Evolutionary conservation across 2,329 filamentous ascomycete species (phyloP).

Genomic region (Didymella pinodella): DNA sequence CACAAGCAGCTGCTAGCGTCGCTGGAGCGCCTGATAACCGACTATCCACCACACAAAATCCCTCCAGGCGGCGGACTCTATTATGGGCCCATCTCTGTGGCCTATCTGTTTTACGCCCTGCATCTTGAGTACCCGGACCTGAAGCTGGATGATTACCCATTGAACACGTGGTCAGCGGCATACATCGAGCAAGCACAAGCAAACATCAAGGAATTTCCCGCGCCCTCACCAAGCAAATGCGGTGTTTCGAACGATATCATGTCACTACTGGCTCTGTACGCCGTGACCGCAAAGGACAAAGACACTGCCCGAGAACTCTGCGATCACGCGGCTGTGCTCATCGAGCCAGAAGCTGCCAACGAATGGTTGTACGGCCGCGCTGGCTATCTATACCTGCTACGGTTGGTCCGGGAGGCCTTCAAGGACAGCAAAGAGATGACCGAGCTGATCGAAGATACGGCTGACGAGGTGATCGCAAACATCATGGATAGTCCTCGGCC

Average conservation of each 20-base stretch:
- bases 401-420: conserved; percentile 68
- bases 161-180: conserved; percentile 60
- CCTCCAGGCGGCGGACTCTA: conserved; percentile 59
- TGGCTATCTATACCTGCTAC: conserved; percentile 72
- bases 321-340: conserved; percentile 58
- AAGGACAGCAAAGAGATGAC: conserved; percentile 58
- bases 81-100: conserved; percentile 59
- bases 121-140: conserved; percentile 59
- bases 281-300: conserved; percentile 58
- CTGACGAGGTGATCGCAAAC: conserved; percentile 65
- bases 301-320: conserved; percentile 61
- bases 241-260: conserved; percentile 61
- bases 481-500: conserved; percentile 64
- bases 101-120: conserved; percentile 60
- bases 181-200: conserved; percentile 61
- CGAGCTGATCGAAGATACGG: conserved; percentile 62
- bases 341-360: conserved; percentile 60
- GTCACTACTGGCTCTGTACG: conserved; percentile 59
- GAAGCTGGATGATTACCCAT: conserved; percentile 54
- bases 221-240: conserved; percentile 56
- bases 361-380: conserved; percentile 74
- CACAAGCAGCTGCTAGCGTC: conserved; percentile 61
- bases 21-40: conserved; percentile 57
- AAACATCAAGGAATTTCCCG: conserved; percentile 58
- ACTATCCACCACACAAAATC: conserved; percentile 57